phyloP scores from a whole-genome alignment of 805 yeast genomes.

The Geotrichum ghanense region DNA sequence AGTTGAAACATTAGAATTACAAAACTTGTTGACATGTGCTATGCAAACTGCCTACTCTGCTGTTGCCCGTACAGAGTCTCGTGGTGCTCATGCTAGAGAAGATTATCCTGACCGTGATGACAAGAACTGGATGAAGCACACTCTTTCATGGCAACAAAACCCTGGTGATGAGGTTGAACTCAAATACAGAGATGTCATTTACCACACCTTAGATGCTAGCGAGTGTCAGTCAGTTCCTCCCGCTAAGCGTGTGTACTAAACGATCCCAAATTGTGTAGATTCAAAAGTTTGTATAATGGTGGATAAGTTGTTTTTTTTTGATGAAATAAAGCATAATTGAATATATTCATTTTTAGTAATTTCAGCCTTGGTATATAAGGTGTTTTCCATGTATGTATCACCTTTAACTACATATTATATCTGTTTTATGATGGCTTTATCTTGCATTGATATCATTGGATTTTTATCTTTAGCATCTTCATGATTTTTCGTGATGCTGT shows the following conservation, averaged over 20 bases:
- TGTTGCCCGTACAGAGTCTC: conserved; percentile 89
- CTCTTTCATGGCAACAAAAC: conserved; percentile 78
- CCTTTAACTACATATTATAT: too few species aligned
- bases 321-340: too few species aligned
- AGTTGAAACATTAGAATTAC: conserved; percentile 91
- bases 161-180: conserved; percentile 62
- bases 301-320: neutral
- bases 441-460: too few species aligned
- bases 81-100: conserved; percentile 99
- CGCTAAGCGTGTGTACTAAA: conserved; percentile 87
- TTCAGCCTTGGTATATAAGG: too few species aligned
- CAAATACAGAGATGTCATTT: conserved; percentile 77
- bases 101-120: conserved; percentile 96
- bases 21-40: conserved; percentile 94
- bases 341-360: too few species aligned
- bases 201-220: conserved; percentile 72
- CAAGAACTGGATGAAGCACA: conserved; percentile 94
- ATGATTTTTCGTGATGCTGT: too few species aligned
- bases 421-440: too few species aligned
- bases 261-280: neutral
- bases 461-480: too few species aligned
- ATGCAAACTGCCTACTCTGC: conserved; percentile 92
- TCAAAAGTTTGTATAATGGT: neutral
- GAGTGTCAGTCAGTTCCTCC: conserved; percentile 97
- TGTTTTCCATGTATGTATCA: too few species aligned